Base-by-base conservation (phyloP, 73 alveolate genomes). In the Stentor coeruleus region DNA sequence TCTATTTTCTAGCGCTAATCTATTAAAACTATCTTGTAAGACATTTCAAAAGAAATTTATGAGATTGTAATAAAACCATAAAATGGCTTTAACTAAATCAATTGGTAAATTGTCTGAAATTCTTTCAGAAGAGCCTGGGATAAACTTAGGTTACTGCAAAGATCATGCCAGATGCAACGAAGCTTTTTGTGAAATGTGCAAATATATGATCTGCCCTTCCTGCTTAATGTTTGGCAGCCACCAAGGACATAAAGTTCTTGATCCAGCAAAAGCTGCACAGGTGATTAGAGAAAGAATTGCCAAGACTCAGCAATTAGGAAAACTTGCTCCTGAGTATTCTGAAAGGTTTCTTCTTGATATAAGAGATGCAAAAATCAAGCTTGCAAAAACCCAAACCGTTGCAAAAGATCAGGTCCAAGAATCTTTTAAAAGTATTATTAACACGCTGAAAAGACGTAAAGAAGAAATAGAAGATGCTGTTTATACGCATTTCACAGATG, bases 201-300 rank as follows among this genome's bases (percentile, higher is more conserved):
- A 37, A 39, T 75, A 37, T 75, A 20, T 89, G 49, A 91, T 89
- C 38, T 87, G 93, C 39, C 91, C 95, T 20, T 30, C 88, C 77
- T 89, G 91, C 72, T 84, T 82, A 2, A 89, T 89, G 95, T 89
- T 89, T 66, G 84, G 86, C 36, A 59, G 75, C 15, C 89, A 74
- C 81, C 85, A 89, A 58, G 84, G 82, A 28, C 95, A 89, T 59
- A 74, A 55, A 36, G 92, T 89, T 4, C 74, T 82, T 30, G 74
- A 42, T 35, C 95, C 91, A 1, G 59, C 74, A 3, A 73, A 66
- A 73, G 89, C 95, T 11, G 85, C 81, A 59, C 79, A 39, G 36
- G 49, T 72, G 20, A 59, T 89, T 30, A 39, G 95, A 74, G 88
- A 81, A 20, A 74, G 66, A 35, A 55, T 89, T 36, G 92, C 85